Evolutionary conservation across 805 yeast species (phyloP).

Genomic region (Komagataella pastoris): DNA sequence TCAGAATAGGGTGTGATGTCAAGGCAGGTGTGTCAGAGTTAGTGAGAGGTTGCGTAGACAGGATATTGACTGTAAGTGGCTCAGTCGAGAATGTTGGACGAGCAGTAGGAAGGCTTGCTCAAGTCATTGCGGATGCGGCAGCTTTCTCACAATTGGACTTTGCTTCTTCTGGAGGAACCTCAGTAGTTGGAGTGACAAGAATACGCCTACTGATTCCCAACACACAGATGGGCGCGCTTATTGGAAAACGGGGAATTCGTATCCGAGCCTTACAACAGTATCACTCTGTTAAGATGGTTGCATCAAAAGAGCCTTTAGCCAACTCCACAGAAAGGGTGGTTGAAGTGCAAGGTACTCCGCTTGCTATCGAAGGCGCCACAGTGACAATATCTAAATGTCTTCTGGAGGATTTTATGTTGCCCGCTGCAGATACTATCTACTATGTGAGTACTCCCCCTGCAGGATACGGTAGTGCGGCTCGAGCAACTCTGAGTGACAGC

Average conservation of each 20-base stretch:
- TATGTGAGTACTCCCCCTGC: constrained; percentile 21
- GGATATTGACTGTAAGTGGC: constrained; percentile 73
- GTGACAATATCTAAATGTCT: constrained; percentile 55
- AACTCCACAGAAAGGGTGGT: constrained; percentile 78
- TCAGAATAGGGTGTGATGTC: constrained; percentile 63
- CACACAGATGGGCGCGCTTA: constrained; percentile 77
- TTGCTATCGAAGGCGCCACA: constrained; percentile 42
- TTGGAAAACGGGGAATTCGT: constrained; percentile 72
- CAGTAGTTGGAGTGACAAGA: neutral
- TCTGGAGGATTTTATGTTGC: constrained; percentile 53
- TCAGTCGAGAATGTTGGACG: constrained; percentile 52
- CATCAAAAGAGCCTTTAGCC: constrained; percentile 72
- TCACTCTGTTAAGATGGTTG: constrained; percentile 67
- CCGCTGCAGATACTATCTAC: constrained; percentile 48
- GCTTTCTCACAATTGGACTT: constrained; percentile 42
- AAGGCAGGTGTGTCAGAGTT: constrained; percentile 82
- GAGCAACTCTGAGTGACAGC: neutral
- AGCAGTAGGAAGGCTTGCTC: constrained; percentile 60
- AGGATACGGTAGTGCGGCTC: constrained; percentile 1
- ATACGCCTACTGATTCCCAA: constrained; percentile 63
- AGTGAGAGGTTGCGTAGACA: constrained; percentile 67
- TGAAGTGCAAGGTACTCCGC: constrained; percentile 73
- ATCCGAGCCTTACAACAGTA: constrained; percentile 67
- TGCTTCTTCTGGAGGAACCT: constrained; percentile 24
- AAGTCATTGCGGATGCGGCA: constrained; percentile 38